Evolutionary conservation across 805 yeast genomes (phyloP).

Genomic region (Kazachstania martiniae): DNA sequence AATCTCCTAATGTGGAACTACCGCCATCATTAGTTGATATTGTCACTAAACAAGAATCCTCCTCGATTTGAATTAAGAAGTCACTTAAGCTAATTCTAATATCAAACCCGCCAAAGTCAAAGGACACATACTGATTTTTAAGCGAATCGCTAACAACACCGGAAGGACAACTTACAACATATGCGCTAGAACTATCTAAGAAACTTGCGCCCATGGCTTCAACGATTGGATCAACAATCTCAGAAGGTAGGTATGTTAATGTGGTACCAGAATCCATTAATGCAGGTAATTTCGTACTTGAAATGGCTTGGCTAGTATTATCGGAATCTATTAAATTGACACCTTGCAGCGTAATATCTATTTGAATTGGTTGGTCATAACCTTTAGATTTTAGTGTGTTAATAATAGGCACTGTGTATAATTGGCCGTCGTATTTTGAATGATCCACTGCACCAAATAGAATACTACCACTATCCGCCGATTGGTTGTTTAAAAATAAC

Average conservation of each 20-base stretch:
- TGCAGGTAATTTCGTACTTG: conserved; percentile 25
- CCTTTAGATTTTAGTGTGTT: conserved; percentile 22
- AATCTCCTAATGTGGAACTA: conserved; percentile 38
- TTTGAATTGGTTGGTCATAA: conserved; percentile 8
- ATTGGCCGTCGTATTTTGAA: conserved; percentile 47
- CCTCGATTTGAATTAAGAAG: too few species aligned
- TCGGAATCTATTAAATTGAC: conserved; percentile 23
- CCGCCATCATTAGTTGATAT: too few species aligned
- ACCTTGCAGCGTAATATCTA: conserved; percentile 20
- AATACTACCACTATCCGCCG: conserved; percentile 37
- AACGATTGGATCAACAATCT: conserved; percentile 23
- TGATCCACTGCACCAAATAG: conserved; percentile 65
- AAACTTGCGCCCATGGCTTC: conserved; percentile 35
- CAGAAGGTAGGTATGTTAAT: conserved; percentile 35
- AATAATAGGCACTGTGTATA: conserved; percentile 40
- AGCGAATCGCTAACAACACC: conserved; percentile 7
- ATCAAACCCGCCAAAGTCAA: conserved; percentile 49
- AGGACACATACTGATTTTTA: conserved; percentile 30
- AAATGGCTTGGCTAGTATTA: conserved; percentile 14
- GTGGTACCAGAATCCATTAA: conserved; percentile 48
- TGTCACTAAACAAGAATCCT: too few species aligned
- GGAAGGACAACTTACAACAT: neutral
- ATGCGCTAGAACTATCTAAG: neutral
- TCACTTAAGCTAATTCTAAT: conserved; percentile 39
- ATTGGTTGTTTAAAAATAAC: conserved; percentile 39